A percentile compares a stretch with the other conserved stretches of the same genome.
phyloP scores from a whole-genome alignment of 495 filamentous ascomycete genomes.

The Penicillium lagena region DNA sequence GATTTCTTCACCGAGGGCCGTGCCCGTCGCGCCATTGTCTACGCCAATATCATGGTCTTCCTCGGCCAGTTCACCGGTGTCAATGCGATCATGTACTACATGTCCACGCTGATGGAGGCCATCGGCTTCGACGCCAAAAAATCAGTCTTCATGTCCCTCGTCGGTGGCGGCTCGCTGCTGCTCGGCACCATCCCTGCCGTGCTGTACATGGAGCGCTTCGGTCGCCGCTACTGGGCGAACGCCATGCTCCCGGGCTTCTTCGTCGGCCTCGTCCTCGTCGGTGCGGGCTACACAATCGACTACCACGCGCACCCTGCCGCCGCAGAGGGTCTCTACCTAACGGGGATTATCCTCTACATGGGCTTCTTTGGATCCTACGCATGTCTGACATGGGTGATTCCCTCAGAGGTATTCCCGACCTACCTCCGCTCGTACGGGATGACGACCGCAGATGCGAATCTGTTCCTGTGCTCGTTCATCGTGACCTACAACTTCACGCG shows the following conservation, averaged over 20 bases:
- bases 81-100: constrained; percentile 60
- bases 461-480: constrained; percentile 56
- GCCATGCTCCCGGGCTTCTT: constrained; percentile 57
- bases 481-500: constrained; percentile 58
- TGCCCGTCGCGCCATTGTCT: constrained; percentile 52
- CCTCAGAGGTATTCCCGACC: constrained; percentile 53
- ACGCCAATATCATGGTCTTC: constrained; percentile 58
- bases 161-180: constrained; percentile 52
- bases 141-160: constrained; percentile 56
- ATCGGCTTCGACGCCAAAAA: constrained; percentile 48
- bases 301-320: constrained; percentile 25
- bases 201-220: constrained; percentile 54
- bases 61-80: constrained; percentile 57
- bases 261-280: constrained; percentile 51
- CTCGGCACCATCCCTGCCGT: constrained; percentile 54
- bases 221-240: constrained; percentile 55
- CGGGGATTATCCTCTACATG: constrained; percentile 53
- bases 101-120: constrained; percentile 49
- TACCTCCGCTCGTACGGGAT: constrained; percentile 57
- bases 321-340: constrained; percentile 47
- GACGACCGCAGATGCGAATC: constrained; percentile 48
- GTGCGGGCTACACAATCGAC: constrained; percentile 44
- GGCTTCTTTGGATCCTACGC: constrained; percentile 59
- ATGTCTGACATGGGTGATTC: constrained; percentile 57
- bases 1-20: constrained; percentile 57